phyloP scores from a whole-genome alignment of 2,329 filamentous ascomycete species.

The Sporothrix schenckii region DNA sequence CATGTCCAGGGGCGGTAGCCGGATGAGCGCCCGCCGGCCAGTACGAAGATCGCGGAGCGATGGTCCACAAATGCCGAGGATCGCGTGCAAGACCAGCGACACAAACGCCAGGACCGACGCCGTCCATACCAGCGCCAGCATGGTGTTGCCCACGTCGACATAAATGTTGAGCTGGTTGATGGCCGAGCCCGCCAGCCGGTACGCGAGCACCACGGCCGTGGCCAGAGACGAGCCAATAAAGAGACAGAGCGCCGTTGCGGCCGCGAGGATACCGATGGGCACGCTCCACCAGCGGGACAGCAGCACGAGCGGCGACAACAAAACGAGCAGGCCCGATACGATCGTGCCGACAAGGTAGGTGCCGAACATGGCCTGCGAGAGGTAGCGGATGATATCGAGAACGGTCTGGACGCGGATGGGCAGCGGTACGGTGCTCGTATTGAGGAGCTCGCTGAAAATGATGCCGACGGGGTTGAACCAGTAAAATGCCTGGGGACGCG shows the following conservation, averaged over 20 bases:
- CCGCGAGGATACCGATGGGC: conserved; percentile 68
- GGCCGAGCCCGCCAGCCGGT: conserved; percentile 72
- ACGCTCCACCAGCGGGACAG: conserved; percentile 63
- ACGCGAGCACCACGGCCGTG: conserved; percentile 81
- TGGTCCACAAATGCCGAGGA: conserved; percentile 74
- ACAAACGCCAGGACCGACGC: conserved; percentile 67
- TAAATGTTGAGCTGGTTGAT: conserved; percentile 76
- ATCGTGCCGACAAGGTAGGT: conserved; percentile 75
- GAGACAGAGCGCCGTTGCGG: conserved; percentile 66
- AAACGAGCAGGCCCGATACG: conserved; percentile 72
- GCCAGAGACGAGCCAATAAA: conserved; percentile 73
- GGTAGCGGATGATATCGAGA: conserved; percentile 71
- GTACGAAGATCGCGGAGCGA: conserved; percentile 56
- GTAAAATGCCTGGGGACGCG: conserved; percentile 68
- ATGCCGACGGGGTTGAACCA: conserved; percentile 92
- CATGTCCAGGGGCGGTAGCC: conserved; percentile 35
- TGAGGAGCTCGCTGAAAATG: conserved; percentile 74
- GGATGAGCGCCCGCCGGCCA: conserved; percentile 40
- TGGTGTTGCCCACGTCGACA: conserved; percentile 68
- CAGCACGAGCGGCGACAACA: conserved; percentile 62
- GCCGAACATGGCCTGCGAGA: conserved; percentile 84
- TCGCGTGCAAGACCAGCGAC: conserved; percentile 72
- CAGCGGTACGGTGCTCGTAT: conserved; percentile 80
- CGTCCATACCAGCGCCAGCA: conserved; percentile 92
- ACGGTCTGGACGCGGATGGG: conserved; percentile 73